These are phyloP conservation scores for Rubroshorea leprosula DNA, from an alignment of 345 rosid genomes.

Conservation along the genomic window DNA sequence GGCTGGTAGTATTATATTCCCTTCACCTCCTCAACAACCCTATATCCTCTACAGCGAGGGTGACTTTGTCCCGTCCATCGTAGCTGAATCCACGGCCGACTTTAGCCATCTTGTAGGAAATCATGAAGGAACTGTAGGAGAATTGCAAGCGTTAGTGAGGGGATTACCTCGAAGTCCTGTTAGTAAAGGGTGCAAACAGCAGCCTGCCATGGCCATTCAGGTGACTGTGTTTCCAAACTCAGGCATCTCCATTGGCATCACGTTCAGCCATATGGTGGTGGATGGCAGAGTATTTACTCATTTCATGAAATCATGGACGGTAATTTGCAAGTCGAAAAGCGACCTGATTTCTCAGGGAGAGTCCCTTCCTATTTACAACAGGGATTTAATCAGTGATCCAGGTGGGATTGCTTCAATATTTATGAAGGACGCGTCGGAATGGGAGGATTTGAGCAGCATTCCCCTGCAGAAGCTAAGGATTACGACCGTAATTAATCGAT, in stretches of 20 bases:
- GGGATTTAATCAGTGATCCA: constrained; percentile 22
- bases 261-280: constrained; percentile 39
- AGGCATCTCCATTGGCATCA: constrained; percentile 38
- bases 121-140: constrained; percentile 17
- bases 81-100: constrained; percentile 23
- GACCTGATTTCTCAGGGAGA: background rate
- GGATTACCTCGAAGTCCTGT: background rate
- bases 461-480: constrained; percentile 17
- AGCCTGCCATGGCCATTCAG: constrained; percentile 31
- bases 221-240: constrained; percentile 29
- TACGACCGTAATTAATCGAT: constrained; percentile 16
- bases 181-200: background rate
- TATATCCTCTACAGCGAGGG: constrained; percentile 21
- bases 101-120: constrained; percentile 17
- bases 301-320: constrained; percentile 40
- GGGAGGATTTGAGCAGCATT: background rate
- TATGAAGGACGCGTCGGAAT: constrained; percentile 24
- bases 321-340: background rate
- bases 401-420: constrained; percentile 18
- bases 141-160: constrained; percentile 21
- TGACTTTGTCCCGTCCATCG: constrained; percentile 20
- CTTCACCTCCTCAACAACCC: background rate
- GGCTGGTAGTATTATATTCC: constrained; percentile 21
- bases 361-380: constrained; percentile 12
- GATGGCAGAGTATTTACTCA: constrained; percentile 37